phyloP scores from a whole-genome alignment of 257 asterid genomes.

The Nicotiana tomentosiformis region DNA sequence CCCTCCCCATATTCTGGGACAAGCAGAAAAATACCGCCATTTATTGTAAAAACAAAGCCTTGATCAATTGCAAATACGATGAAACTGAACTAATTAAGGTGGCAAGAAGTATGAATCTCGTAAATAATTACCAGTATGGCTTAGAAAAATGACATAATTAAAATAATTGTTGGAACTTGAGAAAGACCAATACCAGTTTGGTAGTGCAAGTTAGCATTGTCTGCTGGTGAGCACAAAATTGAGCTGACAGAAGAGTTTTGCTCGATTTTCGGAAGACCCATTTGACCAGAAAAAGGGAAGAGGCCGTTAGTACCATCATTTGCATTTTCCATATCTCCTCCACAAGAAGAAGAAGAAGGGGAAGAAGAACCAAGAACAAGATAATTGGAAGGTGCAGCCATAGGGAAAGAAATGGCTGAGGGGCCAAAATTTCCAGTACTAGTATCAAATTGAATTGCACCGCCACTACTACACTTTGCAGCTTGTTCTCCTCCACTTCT shows the following conservation, averaged over 20 bases:
- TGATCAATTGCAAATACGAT: background rate
- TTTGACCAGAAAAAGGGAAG: background rate
- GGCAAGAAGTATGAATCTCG: background rate
- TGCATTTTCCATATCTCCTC: background rate
- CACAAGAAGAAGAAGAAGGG: background rate
- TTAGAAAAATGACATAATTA: no score
- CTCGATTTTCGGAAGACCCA: background rate
- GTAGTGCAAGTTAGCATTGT: background rate
- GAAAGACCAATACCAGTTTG: background rate
- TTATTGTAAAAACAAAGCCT: background rate
- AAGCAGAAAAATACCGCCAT: background rate
- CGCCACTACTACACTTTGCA: background rate
- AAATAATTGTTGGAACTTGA: background rate
- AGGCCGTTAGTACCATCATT: background rate
- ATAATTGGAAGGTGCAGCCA: background rate
- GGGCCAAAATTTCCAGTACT: background rate
- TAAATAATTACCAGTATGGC: background rate
- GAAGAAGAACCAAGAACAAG: background rate
- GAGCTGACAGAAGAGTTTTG: background rate
- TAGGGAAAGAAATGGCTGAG: background rate
- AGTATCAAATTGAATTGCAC: background rate
- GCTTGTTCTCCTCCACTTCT: background rate
- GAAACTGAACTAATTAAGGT: background rate
- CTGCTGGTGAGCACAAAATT: background rate
- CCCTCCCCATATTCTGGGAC: background rate